A percentile compares a stretch with the other conserved stretches of the same genome.
Evolutionary conservation across 2,329 filamentous ascomycete species (phyloP).

Genomic region (Chaetomiaceae sp.): DNA sequence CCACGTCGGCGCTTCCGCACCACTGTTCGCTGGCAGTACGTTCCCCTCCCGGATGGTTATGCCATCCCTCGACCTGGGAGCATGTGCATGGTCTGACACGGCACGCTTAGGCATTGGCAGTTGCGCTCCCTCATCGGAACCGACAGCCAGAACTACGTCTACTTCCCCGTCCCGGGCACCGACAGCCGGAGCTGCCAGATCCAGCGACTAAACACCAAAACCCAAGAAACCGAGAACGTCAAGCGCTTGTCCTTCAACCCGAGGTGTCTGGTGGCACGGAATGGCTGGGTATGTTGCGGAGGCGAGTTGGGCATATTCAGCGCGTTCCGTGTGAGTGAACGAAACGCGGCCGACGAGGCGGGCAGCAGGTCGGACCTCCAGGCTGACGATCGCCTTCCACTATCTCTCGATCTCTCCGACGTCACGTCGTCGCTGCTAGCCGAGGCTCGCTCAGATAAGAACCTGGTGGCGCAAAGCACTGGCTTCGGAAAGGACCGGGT

Average conservation of each 20-base stretch:
- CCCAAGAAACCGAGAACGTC: conserved; percentile 67
- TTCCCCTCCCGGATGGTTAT: neutral
- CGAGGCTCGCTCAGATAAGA: conserved; percentile 41
- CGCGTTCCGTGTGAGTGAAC: conserved; percentile 61
- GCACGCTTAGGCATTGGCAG: conserved; percentile 67
- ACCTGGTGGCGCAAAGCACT: conserved; percentile 46
- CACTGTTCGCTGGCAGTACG: conserved; percentile 20
- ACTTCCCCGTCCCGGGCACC: conserved; percentile 69
- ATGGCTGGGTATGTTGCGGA: conserved; percentile 87
- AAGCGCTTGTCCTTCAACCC: conserved; percentile 68
- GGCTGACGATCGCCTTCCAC: conserved; percentile 27
- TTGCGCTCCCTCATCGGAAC: conserved; percentile 86
- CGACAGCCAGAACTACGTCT: conserved; percentile 70
- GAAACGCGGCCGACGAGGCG: conserved; percentile 18
- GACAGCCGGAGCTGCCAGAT: conserved; percentile 63
- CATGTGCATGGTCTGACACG: conserved; percentile 11
- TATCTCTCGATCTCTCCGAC: conserved; percentile 28
- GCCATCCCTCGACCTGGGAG: neutral
- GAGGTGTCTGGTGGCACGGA: conserved; percentile 80
- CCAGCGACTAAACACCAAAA: conserved; percentile 64
- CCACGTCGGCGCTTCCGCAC: conserved; percentile 65
- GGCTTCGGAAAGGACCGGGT: conserved; percentile 58
- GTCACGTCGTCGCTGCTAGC: conserved; percentile 33
- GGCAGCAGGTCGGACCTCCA: conserved; percentile 28
- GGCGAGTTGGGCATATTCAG: conserved; percentile 86